Evolutionary conservation across 768 basidiomycete species (phyloP).

Genomic region (Strobilomyces dryophilus): DNA sequence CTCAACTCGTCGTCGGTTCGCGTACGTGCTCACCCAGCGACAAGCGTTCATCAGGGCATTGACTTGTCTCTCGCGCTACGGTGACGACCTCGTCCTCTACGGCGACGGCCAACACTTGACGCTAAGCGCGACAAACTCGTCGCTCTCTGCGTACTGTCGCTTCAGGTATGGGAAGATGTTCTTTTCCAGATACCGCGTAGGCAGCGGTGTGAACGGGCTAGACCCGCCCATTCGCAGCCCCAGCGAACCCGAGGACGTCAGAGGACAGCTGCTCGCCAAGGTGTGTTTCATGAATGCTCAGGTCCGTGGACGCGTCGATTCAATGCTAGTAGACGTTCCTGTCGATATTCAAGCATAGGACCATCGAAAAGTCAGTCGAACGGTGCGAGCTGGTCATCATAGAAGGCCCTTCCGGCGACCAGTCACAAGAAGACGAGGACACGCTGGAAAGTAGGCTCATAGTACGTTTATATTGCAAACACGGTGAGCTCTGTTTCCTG

Average conservation of each 20-base stretch:
- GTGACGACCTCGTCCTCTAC: conserved; percentile 72
- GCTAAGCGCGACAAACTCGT: conserved; percentile 73
- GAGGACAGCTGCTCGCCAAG: conserved; percentile 69
- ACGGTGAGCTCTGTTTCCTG: conserved; percentile 45
- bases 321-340: conserved; percentile 51
- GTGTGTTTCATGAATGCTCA: conserved; percentile 32
- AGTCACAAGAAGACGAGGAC: conserved; percentile 41
- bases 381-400: conserved; percentile 69
- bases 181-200: conserved; percentile 64
- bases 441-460: conserved; percentile 68
- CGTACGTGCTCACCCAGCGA: conserved; percentile 22
- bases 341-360: conserved; percentile 69
- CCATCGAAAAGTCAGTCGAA: conserved; percentile 74
- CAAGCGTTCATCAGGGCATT: conserved; percentile 73
- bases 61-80: conserved; percentile 74
- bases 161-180: conserved; percentile 67
- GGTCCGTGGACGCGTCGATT: conserved; percentile 1
- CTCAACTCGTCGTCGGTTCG: conserved; percentile 3
- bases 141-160: conserved; percentile 77
- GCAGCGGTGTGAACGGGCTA: conserved; percentile 12
- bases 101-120: conserved; percentile 58
- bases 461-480: conserved; percentile 76
- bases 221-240: conserved; percentile 11
- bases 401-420: conserved; percentile 42
- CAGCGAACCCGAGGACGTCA: conserved; percentile 43